Base-by-base conservation (phyloP, 2,329 filamentous ascomycete species). In the Pseudopithomyces maydicus region DNA sequence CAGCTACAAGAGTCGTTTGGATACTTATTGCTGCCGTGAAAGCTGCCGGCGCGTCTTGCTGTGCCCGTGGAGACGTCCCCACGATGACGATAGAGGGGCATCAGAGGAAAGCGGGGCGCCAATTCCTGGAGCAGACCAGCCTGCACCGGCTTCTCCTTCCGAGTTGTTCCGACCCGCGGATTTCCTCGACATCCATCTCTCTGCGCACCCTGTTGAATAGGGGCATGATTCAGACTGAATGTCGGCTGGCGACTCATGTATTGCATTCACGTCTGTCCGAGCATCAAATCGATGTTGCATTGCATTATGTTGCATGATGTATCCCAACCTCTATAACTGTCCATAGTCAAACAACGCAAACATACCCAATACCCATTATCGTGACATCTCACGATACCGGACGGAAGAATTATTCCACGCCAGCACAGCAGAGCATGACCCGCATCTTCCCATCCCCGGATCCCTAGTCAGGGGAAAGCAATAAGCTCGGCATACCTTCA, bases 31-130 rank as follows among this genome's bases (percentile, higher is more conserved):
- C 54, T 46, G 32, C 26, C n/a, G 22, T 50, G 35, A 20, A 54
- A 12, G 41, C 48, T 20, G 39, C 35, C 52, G 22, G 35, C 51
- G 54, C 52, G 59, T 29, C 65, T 62, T 65, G 60, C 64, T 56
- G 55, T 55, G 59, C 65, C 62, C 48, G 54, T 67, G 61, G 59
- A 64, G 63, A 52, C 26, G 42, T 23, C 47, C 45, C 20, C 22
- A 38, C 52, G 52, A 66, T 66, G 65, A 68, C 62, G 64, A 61
- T 58, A 42, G 58, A 59, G 62, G 59, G 58, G 58, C 52, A 46
- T 36, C 41, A 36, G 23, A 47, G 22, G n/a, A 41, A 42, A 63
- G 65, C 59, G 65, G 64, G 63, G 64, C 62, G 57, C 59, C 17
- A 51, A 52, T 57, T 54, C 52, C 50, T 54, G 58, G 56, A 53